Conservation (phyloP, 2,329 filamentous ascomycete genomes). For the Pseudogymnoascus sp. region DNA sequence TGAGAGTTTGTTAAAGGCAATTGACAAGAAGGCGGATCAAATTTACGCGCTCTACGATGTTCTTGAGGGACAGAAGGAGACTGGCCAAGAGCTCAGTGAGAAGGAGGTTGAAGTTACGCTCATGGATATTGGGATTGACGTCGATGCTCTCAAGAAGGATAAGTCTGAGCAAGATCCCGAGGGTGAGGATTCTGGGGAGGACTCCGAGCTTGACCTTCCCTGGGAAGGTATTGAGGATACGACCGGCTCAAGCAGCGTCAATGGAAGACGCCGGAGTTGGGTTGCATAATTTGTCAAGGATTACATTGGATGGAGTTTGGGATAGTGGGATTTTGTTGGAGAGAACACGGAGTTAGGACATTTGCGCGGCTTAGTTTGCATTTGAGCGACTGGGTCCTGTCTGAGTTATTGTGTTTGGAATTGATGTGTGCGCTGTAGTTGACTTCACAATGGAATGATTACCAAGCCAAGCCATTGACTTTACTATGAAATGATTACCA, state of each 20-base stretch:
- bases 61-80: constrained; percentile 67
- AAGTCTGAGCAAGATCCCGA: background rate
- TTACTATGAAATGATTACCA: background rate
- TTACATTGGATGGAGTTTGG: background rate
- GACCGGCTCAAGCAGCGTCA: constrained; percentile 5
- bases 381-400: background rate
- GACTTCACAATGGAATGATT: constrained; percentile 2
- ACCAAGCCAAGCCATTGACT: background rate
- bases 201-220: constrained; percentile 17
- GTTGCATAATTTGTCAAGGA: background rate
- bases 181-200: constrained; percentile 9
- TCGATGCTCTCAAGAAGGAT: constrained; percentile 5
- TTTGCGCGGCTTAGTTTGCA: constrained; percentile 5
- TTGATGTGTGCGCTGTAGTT: background rate
- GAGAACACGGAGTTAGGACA: background rate
- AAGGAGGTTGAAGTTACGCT: constrained; percentile 60
- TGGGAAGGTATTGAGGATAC: constrained; percentile 22
- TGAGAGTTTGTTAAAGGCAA: constrained; percentile 50
- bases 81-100: constrained; percentile 55
- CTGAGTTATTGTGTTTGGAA: background rate
- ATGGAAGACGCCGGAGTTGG: background rate
- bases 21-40: constrained; percentile 69
- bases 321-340: background rate
- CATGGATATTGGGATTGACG: constrained; percentile 36
- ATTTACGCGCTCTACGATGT: constrained; percentile 81